Conservation (phyloP, 2,329 filamentous ascomycete species). For the Annulohypoxylon truncatum region DNA sequence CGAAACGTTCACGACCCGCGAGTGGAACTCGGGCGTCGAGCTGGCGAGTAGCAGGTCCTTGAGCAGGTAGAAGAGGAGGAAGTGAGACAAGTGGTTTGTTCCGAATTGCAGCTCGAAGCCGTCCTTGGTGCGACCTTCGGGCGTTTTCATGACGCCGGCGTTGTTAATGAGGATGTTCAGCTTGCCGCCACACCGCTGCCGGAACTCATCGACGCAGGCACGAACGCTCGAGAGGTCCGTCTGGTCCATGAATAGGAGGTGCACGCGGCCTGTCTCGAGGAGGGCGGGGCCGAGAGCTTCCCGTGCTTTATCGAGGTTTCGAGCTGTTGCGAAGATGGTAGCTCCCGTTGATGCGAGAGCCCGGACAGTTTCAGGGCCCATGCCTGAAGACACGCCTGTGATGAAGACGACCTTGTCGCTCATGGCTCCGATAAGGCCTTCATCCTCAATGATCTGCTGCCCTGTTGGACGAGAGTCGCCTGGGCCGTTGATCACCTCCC, state of each 20-base stretch:
- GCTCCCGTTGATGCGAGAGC: slow-evolving; percentile 59
- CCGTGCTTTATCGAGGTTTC: slow-evolving; percentile 53
- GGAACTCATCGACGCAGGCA: slow-evolving; percentile 41
- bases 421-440: slow-evolving; percentile 49
- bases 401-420: slow-evolving; percentile 54
- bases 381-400: slow-evolving; percentile 56
- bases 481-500: slow-evolving; percentile 46
- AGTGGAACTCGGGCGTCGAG: slow-evolving; percentile 55
- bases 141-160: slow-evolving; percentile 58
- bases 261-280: slow-evolving; percentile 44
- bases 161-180: slow-evolving; percentile 56
- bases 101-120: slow-evolving; percentile 65
- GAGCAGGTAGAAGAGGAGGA: slow-evolving; percentile 64
- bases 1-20: slow-evolving; percentile 59
- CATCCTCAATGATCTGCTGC: slow-evolving; percentile 52
- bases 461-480: slow-evolving; percentile 55
- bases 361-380: slow-evolving; percentile 56
- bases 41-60: slow-evolving; percentile 57
- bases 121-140: slow-evolving; percentile 53
- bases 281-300: slow-evolving; percentile 47
- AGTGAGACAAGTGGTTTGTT: slow-evolving; percentile 66
- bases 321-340: slow-evolving; percentile 57
- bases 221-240: slow-evolving; percentile 51
- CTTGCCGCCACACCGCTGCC: slow-evolving; percentile 29
- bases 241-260: slow-evolving; percentile 52